Conservation (phyloP, 176 grass and related monocot species). For the Poa annua region DNA sequence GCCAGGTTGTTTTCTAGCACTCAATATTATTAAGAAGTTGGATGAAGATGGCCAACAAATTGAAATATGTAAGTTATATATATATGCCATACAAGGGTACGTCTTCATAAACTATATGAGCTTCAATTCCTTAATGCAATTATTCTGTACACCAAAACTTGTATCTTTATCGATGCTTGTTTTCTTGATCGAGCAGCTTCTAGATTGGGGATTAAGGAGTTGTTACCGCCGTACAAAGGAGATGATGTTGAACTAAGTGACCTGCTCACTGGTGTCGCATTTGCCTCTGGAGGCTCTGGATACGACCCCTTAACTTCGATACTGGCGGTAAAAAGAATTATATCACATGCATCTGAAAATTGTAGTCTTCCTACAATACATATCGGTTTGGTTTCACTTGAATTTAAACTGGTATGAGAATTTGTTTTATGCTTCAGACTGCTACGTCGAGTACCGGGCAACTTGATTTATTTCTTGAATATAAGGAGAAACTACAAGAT, state of each 20-base stretch:
- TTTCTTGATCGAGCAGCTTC: conserved; percentile 15
- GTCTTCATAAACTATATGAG: too few species aligned
- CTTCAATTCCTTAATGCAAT: too few species aligned
- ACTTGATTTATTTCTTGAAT: conserved; percentile 55
- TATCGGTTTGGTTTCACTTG: not conserved
- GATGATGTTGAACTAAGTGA: conserved; percentile 30
- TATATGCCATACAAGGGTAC: too few species aligned
- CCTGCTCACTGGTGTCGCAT: conserved; percentile 43
- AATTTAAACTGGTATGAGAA: not conserved
- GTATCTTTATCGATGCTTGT: not conserved
- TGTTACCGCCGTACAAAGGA: conserved; percentile 32
- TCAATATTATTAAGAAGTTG: too few species aligned
- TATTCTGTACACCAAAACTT: not conserved
- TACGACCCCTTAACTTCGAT: conserved; percentile 41
- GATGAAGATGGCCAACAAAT: too few species aligned
- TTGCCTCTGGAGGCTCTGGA: conserved; percentile 48
- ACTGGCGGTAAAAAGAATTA: conserved; percentile 22
- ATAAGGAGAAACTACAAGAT: conserved; percentile 50
- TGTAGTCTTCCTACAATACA: not conserved
- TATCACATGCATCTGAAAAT: not conserved
- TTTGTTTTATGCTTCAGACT: conserved; percentile 40
- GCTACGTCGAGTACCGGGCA: conserved; percentile 46
- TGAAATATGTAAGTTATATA: too few species aligned
- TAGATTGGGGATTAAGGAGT: conserved; percentile 28
- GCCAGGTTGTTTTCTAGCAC: too few species aligned